Conservation (phyloP, 163 green algal species). For the Chloromonas sp. region DNA sequence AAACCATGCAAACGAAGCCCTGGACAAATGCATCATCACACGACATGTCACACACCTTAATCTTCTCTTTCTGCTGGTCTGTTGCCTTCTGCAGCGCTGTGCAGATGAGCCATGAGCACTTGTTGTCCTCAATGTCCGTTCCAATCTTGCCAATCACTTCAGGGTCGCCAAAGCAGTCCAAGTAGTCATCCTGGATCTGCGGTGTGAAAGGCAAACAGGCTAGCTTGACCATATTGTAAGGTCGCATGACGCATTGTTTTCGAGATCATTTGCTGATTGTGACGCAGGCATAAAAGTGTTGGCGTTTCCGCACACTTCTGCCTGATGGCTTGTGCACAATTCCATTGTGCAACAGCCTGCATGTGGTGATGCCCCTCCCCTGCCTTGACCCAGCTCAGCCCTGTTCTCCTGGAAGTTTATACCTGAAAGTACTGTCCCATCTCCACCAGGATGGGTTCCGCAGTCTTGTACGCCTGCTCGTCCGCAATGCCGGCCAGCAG, state of each 20-base stretch:
- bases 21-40: neutral
- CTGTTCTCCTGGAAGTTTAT: neutral
- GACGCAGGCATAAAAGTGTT: no score
- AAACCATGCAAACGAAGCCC: neutral
- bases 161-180: constrained; percentile 95
- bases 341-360: no score
- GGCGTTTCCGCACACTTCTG: no score
- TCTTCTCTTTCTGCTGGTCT: constrained; percentile 69
- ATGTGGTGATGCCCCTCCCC: no score
- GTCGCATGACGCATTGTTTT: no score
- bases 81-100: constrained; percentile 75
- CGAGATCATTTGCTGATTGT: no score
- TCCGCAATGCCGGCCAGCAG: constrained; percentile 71
- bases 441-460: constrained; percentile 80
- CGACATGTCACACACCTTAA: constrained; percentile 54
- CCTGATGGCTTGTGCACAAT: no score
- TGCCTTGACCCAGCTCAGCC: neutral
- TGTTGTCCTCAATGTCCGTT: constrained; percentile 98
- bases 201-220: neutral
- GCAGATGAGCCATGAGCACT: constrained; percentile 98
- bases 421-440: constrained; percentile 99
- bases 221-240: no score
- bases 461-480: constrained; percentile 21
- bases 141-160: constrained; percentile 96
- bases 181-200: constrained; percentile 96